Evolutionary conservation across 2,329 filamentous ascomycete genomes (phyloP), one percentile per base, ranked within the genome.

Genomic region (Apiospora marii): DNA sequence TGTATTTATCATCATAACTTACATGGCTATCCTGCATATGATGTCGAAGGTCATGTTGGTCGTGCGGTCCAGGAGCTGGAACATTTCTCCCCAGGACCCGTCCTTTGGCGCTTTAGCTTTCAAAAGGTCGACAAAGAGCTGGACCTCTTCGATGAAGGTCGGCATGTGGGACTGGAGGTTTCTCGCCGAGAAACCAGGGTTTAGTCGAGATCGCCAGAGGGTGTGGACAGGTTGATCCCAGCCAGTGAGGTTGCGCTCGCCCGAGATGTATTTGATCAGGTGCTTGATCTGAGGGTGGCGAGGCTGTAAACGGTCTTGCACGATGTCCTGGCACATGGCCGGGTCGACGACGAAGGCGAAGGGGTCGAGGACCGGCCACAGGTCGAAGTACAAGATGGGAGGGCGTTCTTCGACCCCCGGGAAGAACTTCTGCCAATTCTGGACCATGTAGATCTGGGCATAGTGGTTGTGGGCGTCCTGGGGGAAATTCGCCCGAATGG

Each of bases 141-240:
- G 67, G 49, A 75, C 74, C 71, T 79, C 78, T 8, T 80, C 76
- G 5, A 81, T 70, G 30, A 81, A 74, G 16, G 67, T 73, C 0
- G 80, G 80, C 2, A 80, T 74, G 49, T 82, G 67, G 3, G 77
- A 76, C 71, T 79, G 77, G 51, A 83, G 49, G 69, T 83, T 82
- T 58, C 77, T 77, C 49, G 76, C 73, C 0, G 79, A 77, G 73
- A 84, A 84, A 7, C 81, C 81, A 0, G 79, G 79, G 73, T 81
- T 82, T 75, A 83, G 82, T 19, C 79, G 72, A 22, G 73, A 75
- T 51, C 81, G 75, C 77, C 79, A 78, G 34, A 73, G 75, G 71
- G 80, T 80, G 81, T 83, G 84, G 30, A 79, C 75, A 19, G 77
- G 75, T 1, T 82, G 82, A 30, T 83, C 80, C 19, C 77, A 74